A percentile compares a stretch with the other conserved stretches of the same genome.
Conservation (phyloP, 2,329 filamentous ascomycete genomes). For the Stemphylium vesicarium region DNA sequence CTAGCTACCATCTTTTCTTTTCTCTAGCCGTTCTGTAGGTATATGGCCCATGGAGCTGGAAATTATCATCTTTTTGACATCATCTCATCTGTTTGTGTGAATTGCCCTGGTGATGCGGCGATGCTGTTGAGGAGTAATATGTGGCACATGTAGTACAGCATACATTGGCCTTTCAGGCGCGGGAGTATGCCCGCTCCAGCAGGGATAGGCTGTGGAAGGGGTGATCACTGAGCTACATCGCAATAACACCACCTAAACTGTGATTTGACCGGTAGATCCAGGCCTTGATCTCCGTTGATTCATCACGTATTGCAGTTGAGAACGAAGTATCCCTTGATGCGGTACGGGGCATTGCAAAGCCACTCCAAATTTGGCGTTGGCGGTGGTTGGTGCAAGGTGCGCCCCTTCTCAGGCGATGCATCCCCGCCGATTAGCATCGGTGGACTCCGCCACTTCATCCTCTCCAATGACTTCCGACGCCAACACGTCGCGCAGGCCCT, state of each 20-base stretch:
- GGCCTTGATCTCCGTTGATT: too few species aligned
- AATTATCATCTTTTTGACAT: neutral
- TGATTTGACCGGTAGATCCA: too few species aligned
- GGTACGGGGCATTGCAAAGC: too few species aligned
- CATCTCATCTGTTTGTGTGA: neutral
- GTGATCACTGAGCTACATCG: too few species aligned
- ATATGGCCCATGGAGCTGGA: neutral
- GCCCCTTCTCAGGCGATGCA: neutral
- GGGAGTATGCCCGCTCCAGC: too few species aligned
- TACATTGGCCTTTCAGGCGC: too few species aligned
- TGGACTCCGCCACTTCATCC: slow-evolving; percentile 8
- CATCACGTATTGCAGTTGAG: too few species aligned
- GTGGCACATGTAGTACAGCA: too few species aligned
- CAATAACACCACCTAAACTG: too few species aligned
- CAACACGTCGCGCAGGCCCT: slow-evolving; percentile 3
- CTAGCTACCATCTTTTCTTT: neutral
- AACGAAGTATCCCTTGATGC: too few species aligned
- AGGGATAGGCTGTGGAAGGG: too few species aligned
- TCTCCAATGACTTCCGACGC: slow-evolving; percentile 1
- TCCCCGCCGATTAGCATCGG: neutral
- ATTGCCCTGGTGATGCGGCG: neutral
- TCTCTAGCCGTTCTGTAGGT: neutral
- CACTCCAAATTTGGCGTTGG: neutral
- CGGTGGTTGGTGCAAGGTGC: neutral
- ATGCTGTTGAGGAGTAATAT: too few species aligned